Evolutionary conservation across 805 yeast genomes (phyloP).

Genomic region (Pichia ethanolica): DNA sequence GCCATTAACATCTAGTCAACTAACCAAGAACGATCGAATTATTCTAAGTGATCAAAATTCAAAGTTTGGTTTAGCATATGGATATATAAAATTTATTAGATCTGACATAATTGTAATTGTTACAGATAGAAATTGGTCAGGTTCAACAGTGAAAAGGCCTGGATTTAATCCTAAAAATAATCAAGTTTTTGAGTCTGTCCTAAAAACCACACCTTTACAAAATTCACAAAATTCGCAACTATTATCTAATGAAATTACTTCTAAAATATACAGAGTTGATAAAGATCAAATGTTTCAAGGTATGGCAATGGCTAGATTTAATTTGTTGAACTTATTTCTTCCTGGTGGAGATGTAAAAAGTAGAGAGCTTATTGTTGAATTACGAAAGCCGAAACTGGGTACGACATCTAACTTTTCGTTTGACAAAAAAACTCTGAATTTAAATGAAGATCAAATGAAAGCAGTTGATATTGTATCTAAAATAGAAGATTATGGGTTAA

Average conservation of each 20-base stretch:
- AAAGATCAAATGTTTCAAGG: constrained; percentile 72
- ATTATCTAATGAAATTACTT: background rate
- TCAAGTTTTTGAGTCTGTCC: constrained; percentile 46
- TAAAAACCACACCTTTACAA: constrained; percentile 13
- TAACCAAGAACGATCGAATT: constrained; percentile 53
- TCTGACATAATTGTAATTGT: constrained; percentile 39
- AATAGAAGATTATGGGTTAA: constrained; percentile 68
- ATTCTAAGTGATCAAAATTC: constrained; percentile 76
- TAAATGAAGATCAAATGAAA: constrained; percentile 62
- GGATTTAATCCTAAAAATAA: constrained; percentile 38
- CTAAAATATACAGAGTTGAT: constrained; percentile 56
- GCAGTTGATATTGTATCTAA: constrained; percentile 63
- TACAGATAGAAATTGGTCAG: constrained; percentile 44
- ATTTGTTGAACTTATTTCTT: constrained; percentile 61
- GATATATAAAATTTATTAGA: constrained; percentile 41
- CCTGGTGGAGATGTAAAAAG: constrained; percentile 36
- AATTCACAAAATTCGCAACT: background rate
- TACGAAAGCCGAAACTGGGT: constrained; percentile 38
- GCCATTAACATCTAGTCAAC: constrained; percentile 35
- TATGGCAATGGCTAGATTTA: constrained; percentile 68
- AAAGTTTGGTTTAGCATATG: constrained; percentile 56
- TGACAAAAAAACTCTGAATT: constrained; percentile 12
- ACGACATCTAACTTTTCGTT: constrained; percentile 18
- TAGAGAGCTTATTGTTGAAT: constrained; percentile 47
- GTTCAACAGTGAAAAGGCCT: constrained; percentile 31